Evolutionary conservation across 1,284 basidiomycete species (phyloP).

Genomic region (Apiotrichum laibachii): DNA sequence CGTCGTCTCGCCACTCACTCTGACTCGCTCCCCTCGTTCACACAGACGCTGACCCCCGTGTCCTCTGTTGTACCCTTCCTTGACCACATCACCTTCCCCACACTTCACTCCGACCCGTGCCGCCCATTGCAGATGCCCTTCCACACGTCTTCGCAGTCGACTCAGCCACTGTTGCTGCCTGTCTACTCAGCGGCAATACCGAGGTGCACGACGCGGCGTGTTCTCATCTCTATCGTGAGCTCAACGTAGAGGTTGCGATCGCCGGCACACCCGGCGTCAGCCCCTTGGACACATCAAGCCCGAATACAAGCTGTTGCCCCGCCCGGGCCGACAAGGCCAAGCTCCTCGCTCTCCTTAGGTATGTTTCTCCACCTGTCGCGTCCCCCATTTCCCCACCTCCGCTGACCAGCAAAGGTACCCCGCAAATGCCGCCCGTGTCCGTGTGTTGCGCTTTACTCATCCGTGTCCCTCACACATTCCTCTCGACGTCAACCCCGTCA

Average conservation of each 20-base stretch:
- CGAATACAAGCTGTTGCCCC: conserved; percentile 10
- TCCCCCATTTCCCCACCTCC: too few relatives aligned
- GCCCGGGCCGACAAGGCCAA: conserved; percentile 9
- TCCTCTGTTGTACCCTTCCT: not conserved
- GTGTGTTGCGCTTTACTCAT: conserved; percentile 18
- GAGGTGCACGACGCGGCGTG: conserved; percentile 2
- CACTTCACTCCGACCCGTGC: not conserved
- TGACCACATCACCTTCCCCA: not conserved
- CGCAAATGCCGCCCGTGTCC: conserved; percentile 13
- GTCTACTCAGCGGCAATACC: conserved; percentile 13
- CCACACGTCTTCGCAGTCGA: conserved; percentile 8
- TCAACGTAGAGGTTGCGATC: conserved; percentile 17
- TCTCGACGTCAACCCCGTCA: conserved; percentile 6
- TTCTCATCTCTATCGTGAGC: conserved; percentile 9
- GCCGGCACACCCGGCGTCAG: conserved; percentile 11
- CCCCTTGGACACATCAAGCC: not conserved
- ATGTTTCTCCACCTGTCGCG: not conserved
- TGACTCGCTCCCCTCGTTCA: not conserved
- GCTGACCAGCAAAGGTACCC: conserved; percentile 5
- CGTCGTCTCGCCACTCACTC: not conserved
- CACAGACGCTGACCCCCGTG: not conserved
- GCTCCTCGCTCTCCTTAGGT: conserved; percentile 11
- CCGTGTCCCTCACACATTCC: conserved; percentile 16
- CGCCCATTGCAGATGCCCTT: conserved; percentile 12
- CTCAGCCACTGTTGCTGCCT: not conserved